Percentiles rank a stretch among this genome's conserved stretches.
phyloP scores from a whole-genome alignment of 116 monocot genomes.

The Phalaenopsis hybrid region DNA sequence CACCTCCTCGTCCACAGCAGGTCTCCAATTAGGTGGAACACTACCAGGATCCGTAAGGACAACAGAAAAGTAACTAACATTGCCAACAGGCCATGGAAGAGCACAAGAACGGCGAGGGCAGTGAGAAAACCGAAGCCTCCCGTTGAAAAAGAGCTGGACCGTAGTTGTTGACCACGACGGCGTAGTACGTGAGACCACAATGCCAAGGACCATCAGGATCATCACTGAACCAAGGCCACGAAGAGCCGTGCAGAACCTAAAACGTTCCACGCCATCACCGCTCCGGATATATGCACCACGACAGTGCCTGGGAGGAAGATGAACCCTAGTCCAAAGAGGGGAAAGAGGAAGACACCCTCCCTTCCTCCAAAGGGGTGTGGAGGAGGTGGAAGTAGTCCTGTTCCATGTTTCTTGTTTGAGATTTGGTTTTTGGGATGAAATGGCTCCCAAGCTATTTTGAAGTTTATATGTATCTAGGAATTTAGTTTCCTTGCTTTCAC shows the following conservation, averaged over 20 bases:
- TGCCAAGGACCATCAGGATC: slow-evolving; percentile 41
- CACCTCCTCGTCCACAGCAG: slow-evolving; percentile 62
- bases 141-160: slow-evolving; percentile 31
- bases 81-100: slow-evolving; percentile 37
- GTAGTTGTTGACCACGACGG: slow-evolving; percentile 44
- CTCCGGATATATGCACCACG: slow-evolving; percentile 38
- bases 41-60: slow-evolving; percentile 85
- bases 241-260: slow-evolving; percentile 41
- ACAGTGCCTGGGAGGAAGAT: not conserved
- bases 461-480: too few species aligned
- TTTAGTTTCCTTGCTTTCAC: too few species aligned
- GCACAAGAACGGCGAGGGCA: slow-evolving; percentile 24
- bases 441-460: too few species aligned
- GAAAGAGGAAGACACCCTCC: not conserved
- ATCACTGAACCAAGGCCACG: slow-evolving; percentile 43
- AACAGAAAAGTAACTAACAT: slow-evolving; percentile 95
- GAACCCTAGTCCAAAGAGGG: not conserved
- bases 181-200: slow-evolving; percentile 53
- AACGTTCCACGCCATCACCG: slow-evolving; percentile 50
- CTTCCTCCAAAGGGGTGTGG: not conserved
- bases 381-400: too few species aligned
- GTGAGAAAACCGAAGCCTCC: slow-evolving; percentile 21
- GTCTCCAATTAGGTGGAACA: slow-evolving; percentile 86
- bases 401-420: too few species aligned
- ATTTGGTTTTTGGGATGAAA: too few species aligned